Evolutionary conservation across 345 rosid genomes (phyloP).

Genomic region (Heritiera fomes): DNA sequence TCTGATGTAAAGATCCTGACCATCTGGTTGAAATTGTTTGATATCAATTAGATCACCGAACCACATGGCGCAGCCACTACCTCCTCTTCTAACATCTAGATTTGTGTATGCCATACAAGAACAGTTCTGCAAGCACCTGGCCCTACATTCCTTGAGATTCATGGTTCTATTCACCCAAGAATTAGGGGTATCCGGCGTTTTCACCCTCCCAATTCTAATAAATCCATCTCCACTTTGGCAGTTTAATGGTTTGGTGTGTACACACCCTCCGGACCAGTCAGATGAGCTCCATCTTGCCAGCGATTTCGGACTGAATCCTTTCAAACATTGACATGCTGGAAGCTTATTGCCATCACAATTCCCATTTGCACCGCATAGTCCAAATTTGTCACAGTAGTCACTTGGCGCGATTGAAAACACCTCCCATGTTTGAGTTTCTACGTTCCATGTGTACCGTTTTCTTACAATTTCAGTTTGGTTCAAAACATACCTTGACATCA

Average conservation of each 20-base stretch:
- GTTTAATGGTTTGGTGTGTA: slow-evolving; percentile 24
- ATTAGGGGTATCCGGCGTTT: slow-evolving; percentile 39
- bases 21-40: not conserved
- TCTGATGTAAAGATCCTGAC: slow-evolving; percentile 14
- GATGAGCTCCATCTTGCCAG: slow-evolving; percentile 30
- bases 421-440: slow-evolving; percentile 28
- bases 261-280: slow-evolving; percentile 48
- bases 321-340: slow-evolving; percentile 41
- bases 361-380: slow-evolving; percentile 41
- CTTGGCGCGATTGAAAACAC: slow-evolving; percentile 29
- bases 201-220: slow-evolving; percentile 27
- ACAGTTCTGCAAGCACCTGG: slow-evolving; percentile 22
- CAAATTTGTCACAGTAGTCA: slow-evolving; percentile 40
- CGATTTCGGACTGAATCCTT: slow-evolving; percentile 38
- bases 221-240: slow-evolving; percentile 38
- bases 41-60: slow-evolving; percentile 17
- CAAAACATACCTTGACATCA: too few relatives aligned
- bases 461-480: too few relatives aligned
- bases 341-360: slow-evolving; percentile 31
- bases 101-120: slow-evolving; percentile 26
- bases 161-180: slow-evolving; percentile 28
- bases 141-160: slow-evolving; percentile 22
- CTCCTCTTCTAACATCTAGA: slow-evolving; percentile 2
- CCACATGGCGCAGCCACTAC: slow-evolving; percentile 27
- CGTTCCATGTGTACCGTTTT: slow-evolving; percentile 31